A percentile compares a stretch with the other conserved stretches of the same genome.
Conservation (phyloP, 1,139 yeast species). For the Lodderomyces elongisporus region DNA sequence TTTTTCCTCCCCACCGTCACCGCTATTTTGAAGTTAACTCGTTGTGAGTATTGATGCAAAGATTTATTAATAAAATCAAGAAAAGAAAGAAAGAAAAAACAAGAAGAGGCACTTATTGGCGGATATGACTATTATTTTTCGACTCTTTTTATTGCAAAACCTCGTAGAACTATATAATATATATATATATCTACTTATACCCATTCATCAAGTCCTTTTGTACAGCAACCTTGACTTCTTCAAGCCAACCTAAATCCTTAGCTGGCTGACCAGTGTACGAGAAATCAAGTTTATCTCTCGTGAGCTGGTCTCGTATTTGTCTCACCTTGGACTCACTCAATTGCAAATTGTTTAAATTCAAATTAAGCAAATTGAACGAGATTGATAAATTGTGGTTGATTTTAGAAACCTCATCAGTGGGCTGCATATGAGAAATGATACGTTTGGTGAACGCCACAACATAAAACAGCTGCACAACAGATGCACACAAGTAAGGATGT, state of each 20-base stretch:
- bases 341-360: conserved; percentile 18
- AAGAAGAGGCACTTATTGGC: too few species aligned
- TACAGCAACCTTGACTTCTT: conserved; percentile 12
- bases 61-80: too few species aligned
- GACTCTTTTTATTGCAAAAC: too few species aligned
- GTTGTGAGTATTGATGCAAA: too few species aligned
- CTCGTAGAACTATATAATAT: too few species aligned
- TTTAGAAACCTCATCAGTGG: conserved; percentile 29
- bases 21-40: too few species aligned
- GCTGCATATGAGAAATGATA: conserved; percentile 24
- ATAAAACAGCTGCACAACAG: conserved; percentile 31
- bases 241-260: conserved; percentile 22
- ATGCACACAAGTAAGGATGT: conserved; percentile 33
- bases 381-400: conserved; percentile 37
- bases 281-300: conserved; percentile 26
- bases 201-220: conserved; percentile 17
- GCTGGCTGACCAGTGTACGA: conserved; percentile 6
- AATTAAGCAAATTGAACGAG: conserved; percentile 30
- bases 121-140: too few species aligned
- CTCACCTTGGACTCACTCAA: conserved; percentile 22
- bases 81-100: too few species aligned
- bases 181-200: conserved; percentile 16
- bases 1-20: too few species aligned
- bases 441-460: conserved; percentile 33
- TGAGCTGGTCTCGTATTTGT: conserved; percentile 24